phyloP scores from a whole-genome alignment of 2,329 filamentous ascomycete genomes.

The Aspergillus sp. region DNA sequence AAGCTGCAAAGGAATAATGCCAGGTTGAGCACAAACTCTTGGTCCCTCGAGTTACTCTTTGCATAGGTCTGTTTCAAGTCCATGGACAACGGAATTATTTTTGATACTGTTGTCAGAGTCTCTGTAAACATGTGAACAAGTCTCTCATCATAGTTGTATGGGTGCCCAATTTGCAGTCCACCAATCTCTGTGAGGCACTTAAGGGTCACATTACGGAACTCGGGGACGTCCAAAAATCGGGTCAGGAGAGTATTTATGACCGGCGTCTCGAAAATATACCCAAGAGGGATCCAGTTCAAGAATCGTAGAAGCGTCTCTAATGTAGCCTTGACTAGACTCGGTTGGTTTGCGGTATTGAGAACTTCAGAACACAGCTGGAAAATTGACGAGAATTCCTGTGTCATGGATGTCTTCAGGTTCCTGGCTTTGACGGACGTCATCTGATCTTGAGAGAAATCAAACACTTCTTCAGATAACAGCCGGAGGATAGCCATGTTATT shows the following conservation, averaged over 20 bases:
- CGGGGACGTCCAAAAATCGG: constrained; percentile 86
- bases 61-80: constrained; percentile 91
- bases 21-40: constrained; percentile 96
- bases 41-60: constrained; percentile 85
- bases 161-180: constrained; percentile 76
- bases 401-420: constrained; percentile 98
- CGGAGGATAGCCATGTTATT: constrained; percentile 99
- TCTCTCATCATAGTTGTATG: constrained; percentile 86
- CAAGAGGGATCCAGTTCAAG: constrained; percentile 97
- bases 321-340: constrained; percentile 91
- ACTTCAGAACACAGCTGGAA: constrained; percentile 98
- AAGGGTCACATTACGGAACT: constrained; percentile 94
- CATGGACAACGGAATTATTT: constrained; percentile 85
- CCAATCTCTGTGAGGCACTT: constrained; percentile 98
- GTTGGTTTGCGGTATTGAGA: constrained; percentile 81
- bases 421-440: constrained; percentile 99
- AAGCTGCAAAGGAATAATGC: constrained; percentile 96
- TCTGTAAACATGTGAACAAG: constrained; percentile 98
- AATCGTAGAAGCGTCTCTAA: constrained; percentile 93
- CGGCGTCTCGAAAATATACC: constrained; percentile 97
- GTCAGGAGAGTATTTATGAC: constrained; percentile 93
- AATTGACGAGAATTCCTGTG: constrained; percentile 95
- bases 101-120: constrained; percentile 86
- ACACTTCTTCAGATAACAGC: constrained; percentile 94
- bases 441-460: constrained; percentile 97